A percentile compares a stretch with the other conserved stretches of the same genome.
Conservation (phyloP, 2,329 filamentous ascomycete species). For the Cladorrhinum sp. region DNA sequence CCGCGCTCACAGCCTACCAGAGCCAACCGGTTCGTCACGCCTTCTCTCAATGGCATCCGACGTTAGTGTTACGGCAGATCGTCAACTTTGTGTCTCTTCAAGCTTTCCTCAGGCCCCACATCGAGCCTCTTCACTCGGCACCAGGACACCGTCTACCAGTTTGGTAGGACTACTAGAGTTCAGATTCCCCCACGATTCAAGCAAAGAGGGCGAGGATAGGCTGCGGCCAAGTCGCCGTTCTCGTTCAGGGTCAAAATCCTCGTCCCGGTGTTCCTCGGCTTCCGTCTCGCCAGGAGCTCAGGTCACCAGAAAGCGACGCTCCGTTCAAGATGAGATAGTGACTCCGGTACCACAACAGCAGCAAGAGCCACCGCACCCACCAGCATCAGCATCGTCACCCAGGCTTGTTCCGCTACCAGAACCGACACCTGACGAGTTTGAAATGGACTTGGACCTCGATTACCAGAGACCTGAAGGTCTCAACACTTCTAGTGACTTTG, state of each 20-base stretch:
- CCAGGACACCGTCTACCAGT: neutral
- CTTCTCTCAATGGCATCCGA: neutral
- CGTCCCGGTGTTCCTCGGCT: slow-evolving; percentile 12
- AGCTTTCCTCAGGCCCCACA: slow-evolving; percentile 19
- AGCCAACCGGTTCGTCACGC: slow-evolving; percentile 15
- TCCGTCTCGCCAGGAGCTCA: slow-evolving; percentile 22
- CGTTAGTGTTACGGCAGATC: neutral
- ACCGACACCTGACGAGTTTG: neutral
- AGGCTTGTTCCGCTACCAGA: slow-evolving; percentile 17
- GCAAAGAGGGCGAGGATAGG: neutral
- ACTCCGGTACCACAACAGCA: neutral
- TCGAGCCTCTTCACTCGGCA: slow-evolving; percentile 22
- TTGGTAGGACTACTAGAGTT: slow-evolving; percentile 24
- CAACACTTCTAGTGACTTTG: neutral
- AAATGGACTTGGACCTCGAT: neutral
- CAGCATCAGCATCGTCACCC: slow-evolving; percentile 22
- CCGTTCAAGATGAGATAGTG: slow-evolving; percentile 13
- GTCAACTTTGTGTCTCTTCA: neutral
- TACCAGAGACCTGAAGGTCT: neutral
- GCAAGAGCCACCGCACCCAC: neutral
- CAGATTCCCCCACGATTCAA: slow-evolving; percentile 18
- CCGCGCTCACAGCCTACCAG: slow-evolving; percentile 28
- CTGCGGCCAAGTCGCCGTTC: slow-evolving; percentile 12
- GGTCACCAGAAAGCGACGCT: slow-evolving; percentile 18
- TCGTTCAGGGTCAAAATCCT: slow-evolving; percentile 15